phyloP scores from a whole-genome alignment of 2,329 filamentous ascomycete species.

The Fusarium secorum region DNA sequence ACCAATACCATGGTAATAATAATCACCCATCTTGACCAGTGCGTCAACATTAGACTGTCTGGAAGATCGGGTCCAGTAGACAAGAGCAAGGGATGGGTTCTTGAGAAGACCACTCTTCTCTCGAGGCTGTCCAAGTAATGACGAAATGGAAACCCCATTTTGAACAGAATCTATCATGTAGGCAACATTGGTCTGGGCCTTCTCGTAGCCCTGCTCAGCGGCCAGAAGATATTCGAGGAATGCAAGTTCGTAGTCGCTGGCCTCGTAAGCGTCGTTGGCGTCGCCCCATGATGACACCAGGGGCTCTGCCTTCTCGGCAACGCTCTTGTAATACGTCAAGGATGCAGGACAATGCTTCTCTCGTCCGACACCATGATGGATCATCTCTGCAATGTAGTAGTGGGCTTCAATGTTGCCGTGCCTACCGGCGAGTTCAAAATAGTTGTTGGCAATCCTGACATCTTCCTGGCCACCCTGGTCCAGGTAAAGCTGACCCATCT shows the following conservation, averaged over 20 bases:
- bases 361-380: slow-evolving; percentile 78
- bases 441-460: slow-evolving; percentile 78
- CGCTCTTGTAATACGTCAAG: slow-evolving; percentile 81
- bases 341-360: slow-evolving; percentile 82
- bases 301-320: slow-evolving; percentile 76
- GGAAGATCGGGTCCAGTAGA: slow-evolving; percentile 95
- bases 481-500: slow-evolving; percentile 83
- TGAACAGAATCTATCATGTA: slow-evolving; percentile 81
- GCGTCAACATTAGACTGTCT: slow-evolving; percentile 94
- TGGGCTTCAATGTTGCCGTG: slow-evolving; percentile 88
- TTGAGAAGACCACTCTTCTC: slow-evolving; percentile 52
- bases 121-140: slow-evolving; percentile 57
- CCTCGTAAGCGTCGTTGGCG: slow-evolving; percentile 82
- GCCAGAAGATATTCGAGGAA: slow-evolving; percentile 85
- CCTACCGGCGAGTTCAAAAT: slow-evolving; percentile 85
- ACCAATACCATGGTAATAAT: slow-evolving; percentile 87
- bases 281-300: slow-evolving; percentile 81
- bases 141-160: slow-evolving; percentile 52
- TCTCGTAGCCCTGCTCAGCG: slow-evolving; percentile 91
- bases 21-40: slow-evolving; percentile 97
- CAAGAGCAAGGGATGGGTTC: slow-evolving; percentile 72
- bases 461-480: slow-evolving; percentile 79
- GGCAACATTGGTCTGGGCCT: slow-evolving; percentile 88
- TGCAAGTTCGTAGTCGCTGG: slow-evolving; percentile 80
- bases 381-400: slow-evolving; percentile 91